These are phyloP conservation scores for Physaria fendleri DNA, from an alignment of 345 rosid genomes.

Conservation along the genomic window DNA sequence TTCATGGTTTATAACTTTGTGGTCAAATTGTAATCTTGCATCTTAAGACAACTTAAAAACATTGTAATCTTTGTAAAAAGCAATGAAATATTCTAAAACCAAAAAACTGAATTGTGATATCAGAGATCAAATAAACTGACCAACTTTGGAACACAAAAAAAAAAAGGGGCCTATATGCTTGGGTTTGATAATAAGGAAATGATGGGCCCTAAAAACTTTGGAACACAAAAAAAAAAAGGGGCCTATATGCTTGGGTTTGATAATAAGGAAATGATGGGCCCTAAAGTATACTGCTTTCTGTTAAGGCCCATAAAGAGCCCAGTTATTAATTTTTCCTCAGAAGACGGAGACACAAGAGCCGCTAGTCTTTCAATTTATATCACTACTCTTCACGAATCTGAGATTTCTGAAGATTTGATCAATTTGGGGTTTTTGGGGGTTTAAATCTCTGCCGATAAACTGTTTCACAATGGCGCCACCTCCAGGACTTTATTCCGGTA, in stretches of 20 bases:
- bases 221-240: no score
- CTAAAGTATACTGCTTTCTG: background rate
- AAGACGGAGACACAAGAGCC: background rate
- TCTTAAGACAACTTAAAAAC: background rate
- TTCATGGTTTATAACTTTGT: background rate
- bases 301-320: slow-evolving; percentile 14
- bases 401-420: slow-evolving; percentile 23
- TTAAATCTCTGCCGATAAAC: slow-evolving; percentile 15
- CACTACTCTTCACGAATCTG: slow-evolving; percentile 17
- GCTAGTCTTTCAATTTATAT: background rate
- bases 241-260: no score
- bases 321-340: background rate
- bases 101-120: slow-evolving; percentile 3
- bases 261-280: background rate
- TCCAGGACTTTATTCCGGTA: slow-evolving; percentile 78
- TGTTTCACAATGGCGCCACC: slow-evolving; percentile 43
- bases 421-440: slow-evolving; percentile 30
- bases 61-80: background rate
- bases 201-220: no score
- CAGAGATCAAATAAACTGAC: background rate
- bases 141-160: no score
- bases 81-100: background rate
- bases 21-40: slow-evolving; percentile 12
- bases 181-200: no score
- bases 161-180: no score